Evolutionary conservation across 768 basidiomycete genomes (phyloP).

Genomic region (Ephemerocybe angulata): DNA sequence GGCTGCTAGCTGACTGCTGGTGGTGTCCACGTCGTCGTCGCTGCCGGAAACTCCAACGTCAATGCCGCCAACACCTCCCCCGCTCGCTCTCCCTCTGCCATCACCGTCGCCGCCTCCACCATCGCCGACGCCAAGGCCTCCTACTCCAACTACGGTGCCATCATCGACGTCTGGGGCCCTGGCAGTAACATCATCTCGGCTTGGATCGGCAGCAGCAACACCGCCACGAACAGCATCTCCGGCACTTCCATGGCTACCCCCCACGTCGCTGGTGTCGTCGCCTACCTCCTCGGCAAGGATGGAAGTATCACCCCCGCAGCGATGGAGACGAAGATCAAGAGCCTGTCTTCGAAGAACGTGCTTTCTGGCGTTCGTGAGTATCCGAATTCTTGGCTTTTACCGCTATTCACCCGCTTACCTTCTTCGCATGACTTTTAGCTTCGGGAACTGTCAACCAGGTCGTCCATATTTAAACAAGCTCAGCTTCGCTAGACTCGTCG

Average conservation of each 20-base stretch:
- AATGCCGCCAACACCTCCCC: conserved; percentile 29
- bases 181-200: conserved; percentile 25
- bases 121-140: conserved; percentile 28
- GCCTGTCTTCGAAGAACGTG: conserved; percentile 24
- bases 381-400: neutral
- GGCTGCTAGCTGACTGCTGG: conserved; percentile 19
- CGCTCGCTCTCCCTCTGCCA: conserved; percentile 27
- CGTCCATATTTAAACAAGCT: neutral
- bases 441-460: neutral
- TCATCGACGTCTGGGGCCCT: conserved; percentile 34
- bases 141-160: conserved; percentile 35
- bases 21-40: conserved; percentile 30
- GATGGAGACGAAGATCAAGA: conserved; percentile 25
- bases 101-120: conserved; percentile 32
- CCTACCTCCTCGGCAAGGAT: conserved; percentile 30
- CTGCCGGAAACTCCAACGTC: conserved; percentile 28
- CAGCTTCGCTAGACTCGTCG: no score
- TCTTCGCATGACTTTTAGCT: neutral
- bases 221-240: conserved; percentile 20
- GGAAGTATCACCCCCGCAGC: conserved; percentile 32
- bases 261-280: conserved; percentile 37
- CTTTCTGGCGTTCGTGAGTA: conserved; percentile 15
- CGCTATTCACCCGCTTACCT: neutral
- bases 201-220: conserved; percentile 23
- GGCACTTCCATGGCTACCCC: conserved; percentile 32